These are phyloP conservation scores for Lolium perenne DNA, from an alignment of 176 grass and related monocot genomes.

Conservation along the genomic window DNA sequence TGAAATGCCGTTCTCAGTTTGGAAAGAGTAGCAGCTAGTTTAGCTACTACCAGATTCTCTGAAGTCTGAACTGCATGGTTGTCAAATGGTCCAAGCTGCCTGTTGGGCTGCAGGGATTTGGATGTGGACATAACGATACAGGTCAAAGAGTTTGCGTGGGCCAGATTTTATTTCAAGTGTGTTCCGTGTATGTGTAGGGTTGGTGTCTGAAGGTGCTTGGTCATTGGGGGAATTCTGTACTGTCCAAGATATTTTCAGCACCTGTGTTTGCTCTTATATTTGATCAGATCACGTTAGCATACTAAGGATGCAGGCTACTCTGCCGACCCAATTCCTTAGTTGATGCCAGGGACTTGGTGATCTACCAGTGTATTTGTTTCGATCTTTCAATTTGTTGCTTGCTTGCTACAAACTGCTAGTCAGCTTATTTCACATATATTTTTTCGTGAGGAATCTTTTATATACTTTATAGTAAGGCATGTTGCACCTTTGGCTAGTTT, in stretches of 20 bases:
- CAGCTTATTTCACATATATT: too few relatives aligned
- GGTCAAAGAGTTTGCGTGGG: neutral
- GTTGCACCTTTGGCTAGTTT: neutral
- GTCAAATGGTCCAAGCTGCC: slow-evolving; percentile 45
- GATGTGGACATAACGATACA: slow-evolving; percentile 22
- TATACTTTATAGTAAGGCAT: neutral
- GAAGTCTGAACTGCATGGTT: neutral
- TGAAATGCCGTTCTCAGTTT: slow-evolving; percentile 36
- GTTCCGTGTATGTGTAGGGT: neutral
- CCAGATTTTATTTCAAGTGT: slow-evolving; percentile 8
- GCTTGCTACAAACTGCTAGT: neutral
- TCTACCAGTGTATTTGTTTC: neutral
- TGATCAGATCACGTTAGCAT: neutral
- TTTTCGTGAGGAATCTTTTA: neutral
- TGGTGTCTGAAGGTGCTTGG: slow-evolving; percentile 10
- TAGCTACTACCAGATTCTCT: slow-evolving; percentile 13
- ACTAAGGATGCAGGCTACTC: neutral
- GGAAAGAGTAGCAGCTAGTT: slow-evolving; percentile 8
- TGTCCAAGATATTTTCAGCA: neutral
- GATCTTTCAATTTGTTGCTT: slow-evolving; percentile 10
- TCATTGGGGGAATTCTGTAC: slow-evolving; percentile 32
- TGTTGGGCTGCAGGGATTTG: slow-evolving; percentile 29
- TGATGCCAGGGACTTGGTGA: slow-evolving; percentile 6
- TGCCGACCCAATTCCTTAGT: neutral
- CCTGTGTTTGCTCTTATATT: too few relatives aligned